Percentiles rank a stretch among this genome's conserved stretches.
phyloP scores from a whole-genome alignment of 2,329 filamentous ascomycete species.

The Volutella citrinella region DNA sequence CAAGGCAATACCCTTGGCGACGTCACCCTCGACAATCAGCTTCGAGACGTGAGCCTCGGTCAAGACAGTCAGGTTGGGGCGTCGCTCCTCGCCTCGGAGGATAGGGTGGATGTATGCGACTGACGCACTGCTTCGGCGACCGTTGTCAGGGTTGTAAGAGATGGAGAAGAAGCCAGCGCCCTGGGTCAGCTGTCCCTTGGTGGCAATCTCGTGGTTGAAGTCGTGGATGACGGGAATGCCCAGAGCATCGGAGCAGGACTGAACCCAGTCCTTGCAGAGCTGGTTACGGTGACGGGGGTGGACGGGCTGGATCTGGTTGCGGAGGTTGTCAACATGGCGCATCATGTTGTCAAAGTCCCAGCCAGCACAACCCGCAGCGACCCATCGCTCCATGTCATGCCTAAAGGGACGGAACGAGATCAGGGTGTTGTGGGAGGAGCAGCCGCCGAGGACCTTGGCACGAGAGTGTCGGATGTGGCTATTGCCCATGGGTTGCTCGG shows the following conservation, averaged over 20 bases:
- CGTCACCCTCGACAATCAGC: constrained; percentile 67
- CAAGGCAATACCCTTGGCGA: constrained; percentile 71
- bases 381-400: constrained; percentile 84
- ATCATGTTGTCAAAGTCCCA: constrained; percentile 87
- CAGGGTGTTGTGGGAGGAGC: constrained; percentile 90
- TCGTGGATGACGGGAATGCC: constrained; percentile 78
- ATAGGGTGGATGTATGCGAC: constrained; percentile 94
- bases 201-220: constrained; percentile 81
- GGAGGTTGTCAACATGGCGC: constrained; percentile 76
- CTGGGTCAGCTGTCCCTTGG: constrained; percentile 67
- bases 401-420: constrained; percentile 91
- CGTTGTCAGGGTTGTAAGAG: constrained; percentile 86
- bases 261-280: constrained; percentile 86
- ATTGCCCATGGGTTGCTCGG: constrained; percentile 88
- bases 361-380: constrained; percentile 74
- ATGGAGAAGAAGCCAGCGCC: constrained; percentile 89
- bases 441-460: constrained; percentile 88
- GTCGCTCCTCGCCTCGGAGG: constrained; percentile 75
- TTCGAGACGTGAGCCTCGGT: constrained; percentile 87
- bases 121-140: constrained; percentile 78
- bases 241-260: constrained; percentile 74
- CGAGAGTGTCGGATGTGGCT: constrained; percentile 89
- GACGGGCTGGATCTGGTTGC: constrained; percentile 87
- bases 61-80: constrained; percentile 80
- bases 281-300: constrained; percentile 84